These are phyloP conservation scores for Lathyrus sativus DNA, from an alignment of 306 rosid genomes.

Conservation along the genomic window DNA sequence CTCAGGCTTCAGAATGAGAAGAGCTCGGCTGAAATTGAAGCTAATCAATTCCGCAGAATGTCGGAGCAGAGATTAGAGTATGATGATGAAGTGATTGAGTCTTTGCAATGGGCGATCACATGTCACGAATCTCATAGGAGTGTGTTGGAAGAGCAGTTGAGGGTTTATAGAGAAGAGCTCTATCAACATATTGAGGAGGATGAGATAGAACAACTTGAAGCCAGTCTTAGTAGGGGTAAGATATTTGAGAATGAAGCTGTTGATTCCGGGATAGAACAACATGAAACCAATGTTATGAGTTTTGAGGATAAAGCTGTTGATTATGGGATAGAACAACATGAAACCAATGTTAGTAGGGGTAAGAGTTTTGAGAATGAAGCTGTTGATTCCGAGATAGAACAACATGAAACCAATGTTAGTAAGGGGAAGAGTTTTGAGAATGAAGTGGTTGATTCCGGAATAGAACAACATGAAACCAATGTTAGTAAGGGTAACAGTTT, in stretches of 20 bases:
- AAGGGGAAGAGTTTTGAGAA: too few species aligned
- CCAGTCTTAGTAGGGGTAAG: not conserved
- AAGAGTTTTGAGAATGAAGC: not conserved
- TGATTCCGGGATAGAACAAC: constrained; percentile 27
- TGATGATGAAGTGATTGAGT: constrained; percentile 52
- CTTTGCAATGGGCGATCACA: constrained; percentile 47
- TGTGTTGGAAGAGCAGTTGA: constrained; percentile 47
- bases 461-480: too few species aligned
- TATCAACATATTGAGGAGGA: constrained; percentile 35
- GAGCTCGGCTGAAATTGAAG: constrained; percentile 54
- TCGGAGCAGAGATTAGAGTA: constrained; percentile 59
- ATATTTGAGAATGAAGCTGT: too few species aligned
- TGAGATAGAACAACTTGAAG: constrained; percentile 38
- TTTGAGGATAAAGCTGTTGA: constrained; percentile 14
- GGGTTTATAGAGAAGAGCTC: constrained; percentile 39
- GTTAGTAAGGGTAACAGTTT: too few species aligned
- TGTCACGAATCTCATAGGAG: constrained; percentile 45
- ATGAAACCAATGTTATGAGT: constrained; percentile 23
- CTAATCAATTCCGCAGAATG: constrained; percentile 59
- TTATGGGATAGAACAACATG: not conserved
- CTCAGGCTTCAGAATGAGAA: constrained; percentile 69
- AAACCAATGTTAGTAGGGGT: not conserved
- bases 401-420: too few species aligned
- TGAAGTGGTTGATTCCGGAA: too few species aligned
- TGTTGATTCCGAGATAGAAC: not conserved